phyloP scores from a whole-genome alignment of 2,329 filamentous ascomycete species.

The Aspergillus sp. region DNA sequence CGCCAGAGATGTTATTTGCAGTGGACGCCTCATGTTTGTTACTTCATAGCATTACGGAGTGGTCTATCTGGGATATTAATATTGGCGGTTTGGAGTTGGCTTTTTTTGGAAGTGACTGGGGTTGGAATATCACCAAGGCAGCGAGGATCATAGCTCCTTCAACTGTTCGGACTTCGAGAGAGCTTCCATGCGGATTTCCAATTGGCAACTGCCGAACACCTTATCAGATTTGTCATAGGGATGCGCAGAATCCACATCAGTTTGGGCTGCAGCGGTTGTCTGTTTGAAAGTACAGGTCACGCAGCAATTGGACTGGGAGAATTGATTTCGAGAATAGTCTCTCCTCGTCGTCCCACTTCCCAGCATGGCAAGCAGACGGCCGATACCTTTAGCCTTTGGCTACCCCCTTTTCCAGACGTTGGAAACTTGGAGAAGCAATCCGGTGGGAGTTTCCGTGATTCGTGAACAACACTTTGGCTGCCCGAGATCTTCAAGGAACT shows the following conservation, averaged over 20 bases:
- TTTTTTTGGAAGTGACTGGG: not conserved
- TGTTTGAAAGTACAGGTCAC: not conserved
- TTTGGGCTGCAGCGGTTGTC: not conserved
- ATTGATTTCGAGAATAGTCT: not conserved
- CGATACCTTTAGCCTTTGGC: not conserved
- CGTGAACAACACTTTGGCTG: not conserved
- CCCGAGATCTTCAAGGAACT: not conserved
- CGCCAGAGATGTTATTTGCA: not conserved
- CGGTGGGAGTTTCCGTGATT: not conserved
- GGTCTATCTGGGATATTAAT: not conserved
- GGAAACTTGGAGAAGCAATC: not conserved
- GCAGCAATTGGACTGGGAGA: not conserved
- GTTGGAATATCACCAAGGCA: too few species aligned
- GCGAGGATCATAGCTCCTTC: too few species aligned
- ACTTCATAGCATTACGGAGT: not conserved
- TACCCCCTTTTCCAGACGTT: not conserved
- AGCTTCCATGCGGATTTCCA: too few species aligned
- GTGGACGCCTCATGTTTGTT: not conserved
- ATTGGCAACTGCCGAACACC: too few species aligned
- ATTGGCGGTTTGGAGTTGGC: not conserved
- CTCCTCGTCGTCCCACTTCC: not conserved
- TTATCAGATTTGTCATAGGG: constrained; percentile 11
- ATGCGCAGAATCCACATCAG: not conserved
- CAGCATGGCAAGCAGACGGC: not conserved
- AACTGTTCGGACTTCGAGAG: too few species aligned